Evolutionary conservation across 2,329 filamentous ascomycete genomes (phyloP), one percentile per base, ranked within the genome.

Genomic region (Monascus ruber): DNA sequence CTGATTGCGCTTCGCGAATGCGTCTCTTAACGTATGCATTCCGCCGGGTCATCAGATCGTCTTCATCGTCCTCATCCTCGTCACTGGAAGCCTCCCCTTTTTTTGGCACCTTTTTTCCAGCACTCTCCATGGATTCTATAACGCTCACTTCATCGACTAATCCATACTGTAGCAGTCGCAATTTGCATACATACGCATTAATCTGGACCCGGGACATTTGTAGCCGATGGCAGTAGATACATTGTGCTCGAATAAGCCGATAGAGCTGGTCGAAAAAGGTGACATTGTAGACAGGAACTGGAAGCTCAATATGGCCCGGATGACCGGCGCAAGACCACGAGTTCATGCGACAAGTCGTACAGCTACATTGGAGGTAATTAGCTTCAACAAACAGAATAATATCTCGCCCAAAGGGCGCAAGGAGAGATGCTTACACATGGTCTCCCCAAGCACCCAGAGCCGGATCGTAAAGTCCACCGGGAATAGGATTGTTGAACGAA

Each of bases 211-310:
- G 76, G n/a, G 81, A 72, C 59, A 95, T 73, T 56, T 83, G 85
- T 49, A 98, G 79, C 41, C 81, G 79, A 56, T 88, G 82, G 65
- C 93, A 98, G 67, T 94, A 95, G 43, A 82, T 75, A 60, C 91
- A 98, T 62, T 89, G 83, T 39, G 85, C 83, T 51, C 87, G 80
- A 17, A 98, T 73, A 34, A 98, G 71, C 34, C 85, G 81, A 47
- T 93, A 76, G 38, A 88, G 76, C 60, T 95, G 88, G 58, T 95
- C 88, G 71, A 98, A 83, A 56, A 95, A 96, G 2, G 87, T 83
- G n/a, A 89, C 85, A 62, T 98, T 89, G 60, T 96, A 98, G 38
- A 95, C 85, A 35, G 85, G 85, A 8, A 88, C 82, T 9, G 91
- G 88, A 8, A 98, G 79, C 53, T 95, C 86, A 60, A 98, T 94